These are phyloP conservation scores for Globisporangium echinulatum DNA, from an alignment of 352 stramenopile genomes.

Conservation along the genomic window DNA sequence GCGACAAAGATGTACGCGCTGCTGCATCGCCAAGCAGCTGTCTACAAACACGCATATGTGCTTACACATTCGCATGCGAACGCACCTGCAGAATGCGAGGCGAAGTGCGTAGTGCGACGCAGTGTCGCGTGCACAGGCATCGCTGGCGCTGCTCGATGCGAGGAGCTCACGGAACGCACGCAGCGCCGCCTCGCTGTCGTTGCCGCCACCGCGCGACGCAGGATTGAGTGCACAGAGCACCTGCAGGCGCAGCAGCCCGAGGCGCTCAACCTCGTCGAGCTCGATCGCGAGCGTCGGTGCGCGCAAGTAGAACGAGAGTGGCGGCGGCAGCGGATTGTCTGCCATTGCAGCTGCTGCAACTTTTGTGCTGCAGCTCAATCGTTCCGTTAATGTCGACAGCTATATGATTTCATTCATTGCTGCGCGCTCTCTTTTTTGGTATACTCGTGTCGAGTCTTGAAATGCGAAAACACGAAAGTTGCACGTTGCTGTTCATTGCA, in stretches of 20 bases:
- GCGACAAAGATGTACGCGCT: too few species aligned
- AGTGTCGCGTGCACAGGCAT: slow-evolving; percentile 18
- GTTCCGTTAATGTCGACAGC: too few species aligned
- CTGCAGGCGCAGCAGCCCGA: slow-evolving; percentile 61
- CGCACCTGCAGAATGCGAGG: slow-evolving; percentile 51
- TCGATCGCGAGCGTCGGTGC: slow-evolving; percentile 83
- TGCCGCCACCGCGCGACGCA: slow-evolving; percentile 2
- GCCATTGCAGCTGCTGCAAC: too few species aligned
- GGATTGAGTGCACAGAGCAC: slow-evolving; percentile 26
- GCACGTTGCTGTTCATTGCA: too few species aligned
- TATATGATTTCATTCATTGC: too few species aligned
- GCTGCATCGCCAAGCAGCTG: too few species aligned
- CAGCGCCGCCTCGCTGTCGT: background rate
- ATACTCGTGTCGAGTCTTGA: too few species aligned
- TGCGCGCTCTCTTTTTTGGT: too few species aligned
- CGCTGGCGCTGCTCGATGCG: background rate
- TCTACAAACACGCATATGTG: background rate
- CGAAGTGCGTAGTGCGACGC: slow-evolving; percentile 44
- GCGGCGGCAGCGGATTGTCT: background rate
- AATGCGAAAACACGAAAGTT: too few species aligned
- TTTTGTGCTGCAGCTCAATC: too few species aligned
- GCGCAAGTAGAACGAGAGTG: slow-evolving; percentile 71
- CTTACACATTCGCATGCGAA: background rate
- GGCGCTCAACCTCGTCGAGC: slow-evolving; percentile 93
- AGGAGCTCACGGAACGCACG: slow-evolving; percentile 16